A percentile compares a stretch with the other conserved stretches of the same genome.
Evolutionary conservation across 2,329 filamentous ascomycete species (phyloP).

Genomic region (Ophiosphaerella herpotricha): DNA sequence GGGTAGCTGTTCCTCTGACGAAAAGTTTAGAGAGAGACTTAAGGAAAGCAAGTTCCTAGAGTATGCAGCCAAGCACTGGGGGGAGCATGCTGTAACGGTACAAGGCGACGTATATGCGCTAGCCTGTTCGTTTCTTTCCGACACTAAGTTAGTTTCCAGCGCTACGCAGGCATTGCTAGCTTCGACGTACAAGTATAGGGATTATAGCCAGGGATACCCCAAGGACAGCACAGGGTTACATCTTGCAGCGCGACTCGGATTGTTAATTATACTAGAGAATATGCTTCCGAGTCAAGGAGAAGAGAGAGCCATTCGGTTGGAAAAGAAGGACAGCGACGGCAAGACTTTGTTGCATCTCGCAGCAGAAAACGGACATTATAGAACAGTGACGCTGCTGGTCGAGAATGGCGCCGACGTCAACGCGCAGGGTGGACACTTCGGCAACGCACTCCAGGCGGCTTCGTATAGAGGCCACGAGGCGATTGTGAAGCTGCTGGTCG

Average conservation of each 20-base stretch:
- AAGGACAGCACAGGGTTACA: slow-evolving; percentile 10
- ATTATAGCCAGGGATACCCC: slow-evolving; percentile 9
- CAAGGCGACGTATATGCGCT: slow-evolving; percentile 6
- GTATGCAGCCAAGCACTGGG: slow-evolving; percentile 36
- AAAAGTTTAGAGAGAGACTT: slow-evolving; percentile 20
- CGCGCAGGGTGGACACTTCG: slow-evolving; percentile 2
- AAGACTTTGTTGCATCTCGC: too few species aligned
- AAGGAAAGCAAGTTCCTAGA: slow-evolving; percentile 21
- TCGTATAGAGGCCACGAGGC: neutral
- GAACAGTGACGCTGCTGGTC: too few species aligned
- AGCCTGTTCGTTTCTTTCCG: slow-evolving; percentile 1
- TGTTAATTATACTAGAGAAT: too few species aligned
- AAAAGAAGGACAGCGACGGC: too few species aligned
- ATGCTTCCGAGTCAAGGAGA: too few species aligned
- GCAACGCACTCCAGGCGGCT: slow-evolving; percentile 5
- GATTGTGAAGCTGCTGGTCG: slow-evolving; percentile 11
- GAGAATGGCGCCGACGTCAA: too few species aligned
- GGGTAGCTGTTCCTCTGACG: slow-evolving; percentile 12
- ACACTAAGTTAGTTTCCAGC: slow-evolving; percentile 1
- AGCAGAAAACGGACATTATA: too few species aligned
- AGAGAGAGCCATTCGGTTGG: too few species aligned
- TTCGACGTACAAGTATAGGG: slow-evolving; percentile 2
- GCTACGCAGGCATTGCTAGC: slow-evolving; percentile 10
- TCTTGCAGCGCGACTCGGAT: slow-evolving; percentile 1
- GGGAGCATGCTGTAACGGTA: slow-evolving; percentile 19